Percentiles rank a stretch among this genome's conserved stretches.
Conservation (phyloP, 495 filamentous ascomycete genomes). For the Hypoxylon rickii region DNA sequence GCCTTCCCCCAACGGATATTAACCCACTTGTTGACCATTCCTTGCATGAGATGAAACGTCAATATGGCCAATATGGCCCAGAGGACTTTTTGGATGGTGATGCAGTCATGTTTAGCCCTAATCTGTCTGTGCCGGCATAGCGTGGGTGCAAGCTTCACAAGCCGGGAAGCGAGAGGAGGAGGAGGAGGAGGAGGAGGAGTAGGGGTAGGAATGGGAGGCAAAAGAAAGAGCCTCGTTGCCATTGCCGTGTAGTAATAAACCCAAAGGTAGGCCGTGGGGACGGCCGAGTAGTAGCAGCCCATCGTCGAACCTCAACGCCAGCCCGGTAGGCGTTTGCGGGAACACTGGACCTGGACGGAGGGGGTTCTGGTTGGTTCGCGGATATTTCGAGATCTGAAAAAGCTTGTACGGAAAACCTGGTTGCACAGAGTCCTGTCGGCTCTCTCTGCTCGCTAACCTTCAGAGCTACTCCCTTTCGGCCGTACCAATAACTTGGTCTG, state of each 20-base stretch:
- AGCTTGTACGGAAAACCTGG: constrained; percentile 1
- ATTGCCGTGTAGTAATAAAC: constrained; percentile 23
- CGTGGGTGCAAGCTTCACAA: constrained; percentile 11
- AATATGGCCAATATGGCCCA: constrained; percentile 22
- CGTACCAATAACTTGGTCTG: constrained; percentile 29
- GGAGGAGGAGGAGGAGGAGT: background rate
- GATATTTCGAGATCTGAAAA: constrained; percentile 10
- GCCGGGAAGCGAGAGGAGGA: constrained; percentile 7
- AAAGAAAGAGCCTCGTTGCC: no score
- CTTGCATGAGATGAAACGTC: constrained; percentile 37
- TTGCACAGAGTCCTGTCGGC: constrained; percentile 14
- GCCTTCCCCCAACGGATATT: constrained; percentile 15
- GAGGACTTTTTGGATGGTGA: constrained; percentile 9
- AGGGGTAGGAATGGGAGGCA: background rate
- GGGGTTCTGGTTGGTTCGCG: constrained; percentile 19
- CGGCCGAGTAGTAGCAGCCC: constrained; percentile 28
- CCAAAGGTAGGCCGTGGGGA: constrained; percentile 22
- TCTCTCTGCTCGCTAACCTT: constrained; percentile 1
- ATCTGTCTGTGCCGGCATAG: constrained; percentile 31
- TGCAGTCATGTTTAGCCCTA: constrained; percentile 29
- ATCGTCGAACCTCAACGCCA: background rate
- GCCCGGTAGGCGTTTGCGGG: constrained; percentile 13
- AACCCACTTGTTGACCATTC: constrained; percentile 13
- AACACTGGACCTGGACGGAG: no score
- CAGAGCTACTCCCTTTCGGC: constrained; percentile 28